Conservation (phyloP, 2,329 filamentous ascomycete genomes). For the Rutstroemia sp. region DNA sequence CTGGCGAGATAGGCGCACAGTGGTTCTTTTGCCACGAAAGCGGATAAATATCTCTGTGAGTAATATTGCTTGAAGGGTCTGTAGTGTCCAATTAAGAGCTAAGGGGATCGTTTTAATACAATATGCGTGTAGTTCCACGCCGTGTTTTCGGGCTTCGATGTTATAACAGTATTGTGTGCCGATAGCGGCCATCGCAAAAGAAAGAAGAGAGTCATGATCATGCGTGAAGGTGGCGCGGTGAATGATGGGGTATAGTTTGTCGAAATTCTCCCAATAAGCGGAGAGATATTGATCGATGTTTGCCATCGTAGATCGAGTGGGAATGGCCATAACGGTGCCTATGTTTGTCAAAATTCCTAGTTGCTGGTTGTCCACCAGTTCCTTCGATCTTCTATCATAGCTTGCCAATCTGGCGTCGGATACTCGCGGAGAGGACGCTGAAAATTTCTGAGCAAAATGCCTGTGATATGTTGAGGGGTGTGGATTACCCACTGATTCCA, state of each 20-base stretch:
- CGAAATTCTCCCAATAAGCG: slow-evolving; percentile 25
- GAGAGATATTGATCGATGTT: slow-evolving; percentile 23
- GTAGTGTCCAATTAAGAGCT: slow-evolving; percentile 21
- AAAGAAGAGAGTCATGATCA: slow-evolving; percentile 18
- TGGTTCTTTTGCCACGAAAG: slow-evolving; percentile 25
- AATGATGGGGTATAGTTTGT: slow-evolving; percentile 23
- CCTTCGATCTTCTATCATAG: slow-evolving; percentile 20
- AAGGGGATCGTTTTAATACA: slow-evolving; percentile 23
- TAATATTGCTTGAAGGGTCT: slow-evolving; percentile 28
- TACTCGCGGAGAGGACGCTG: slow-evolving; percentile 25
- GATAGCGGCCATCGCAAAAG: slow-evolving; percentile 25
- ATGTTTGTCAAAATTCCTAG: slow-evolving; percentile 14
- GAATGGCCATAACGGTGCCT: slow-evolving; percentile 8
- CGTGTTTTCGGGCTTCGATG: slow-evolving; percentile 21
- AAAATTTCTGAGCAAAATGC: slow-evolving; percentile 25
- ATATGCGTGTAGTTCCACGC: slow-evolving; percentile 23
- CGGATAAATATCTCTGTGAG: slow-evolving; percentile 27
- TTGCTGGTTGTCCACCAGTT: slow-evolving; percentile 16
- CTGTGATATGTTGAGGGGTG: slow-evolving; percentile 26
- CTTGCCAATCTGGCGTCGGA: slow-evolving; percentile 23
- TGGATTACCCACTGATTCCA: slow-evolving; percentile 31
- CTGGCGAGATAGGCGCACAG: slow-evolving; percentile 19
- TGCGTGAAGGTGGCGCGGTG: slow-evolving; percentile 24
- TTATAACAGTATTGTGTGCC: slow-evolving; percentile 27
- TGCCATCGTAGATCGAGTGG: slow-evolving; percentile 11